A percentile compares a stretch with the other conserved stretches of the same genome.
Evolutionary conservation across 129 eudicot species (phyloP).

Genomic region (Lonicera japonica): DNA sequence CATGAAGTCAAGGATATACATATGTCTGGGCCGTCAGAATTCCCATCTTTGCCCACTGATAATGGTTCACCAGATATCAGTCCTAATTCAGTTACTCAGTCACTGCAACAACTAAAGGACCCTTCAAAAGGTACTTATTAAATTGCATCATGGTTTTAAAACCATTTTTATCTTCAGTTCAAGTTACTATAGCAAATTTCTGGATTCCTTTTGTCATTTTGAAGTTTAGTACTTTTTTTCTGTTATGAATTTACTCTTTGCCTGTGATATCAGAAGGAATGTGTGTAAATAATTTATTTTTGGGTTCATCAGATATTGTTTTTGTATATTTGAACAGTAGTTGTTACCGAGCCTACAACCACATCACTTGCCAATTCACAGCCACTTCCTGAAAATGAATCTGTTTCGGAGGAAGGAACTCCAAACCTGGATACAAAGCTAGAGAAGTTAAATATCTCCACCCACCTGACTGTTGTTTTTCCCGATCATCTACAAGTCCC

Average conservation of each 20-base stretch:
- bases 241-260: not conserved
- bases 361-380: slow-evolving; percentile 6
- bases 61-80: slow-evolving; percentile 8
- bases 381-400: slow-evolving; percentile 17
- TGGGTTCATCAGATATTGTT: slow-evolving; percentile 2
- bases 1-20: slow-evolving; percentile 16
- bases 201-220: not conserved
- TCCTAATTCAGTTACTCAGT: slow-evolving; percentile 16
- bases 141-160: not conserved
- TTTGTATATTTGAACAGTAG: slow-evolving; percentile 10
- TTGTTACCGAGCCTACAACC: slow-evolving; percentile 15
- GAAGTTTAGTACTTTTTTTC: no score
- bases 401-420: slow-evolving; percentile 28
- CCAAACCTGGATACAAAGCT: slow-evolving; percentile 36
- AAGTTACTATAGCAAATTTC: not conserved
- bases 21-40: slow-evolving; percentile 13
- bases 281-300: not conserved
- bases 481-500: slow-evolving; percentile 70
- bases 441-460: slow-evolving; percentile 33
- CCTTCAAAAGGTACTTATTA: slow-evolving; percentile 30
- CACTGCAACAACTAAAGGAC: slow-evolving; percentile 15
- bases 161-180: not conserved
- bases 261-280: not conserved
- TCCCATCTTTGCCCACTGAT: slow-evolving; percentile 12
- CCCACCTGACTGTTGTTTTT: slow-evolving; percentile 49